Conservation (phyloP, 179 eudicot species). For the Actinidia polygama region DNA sequence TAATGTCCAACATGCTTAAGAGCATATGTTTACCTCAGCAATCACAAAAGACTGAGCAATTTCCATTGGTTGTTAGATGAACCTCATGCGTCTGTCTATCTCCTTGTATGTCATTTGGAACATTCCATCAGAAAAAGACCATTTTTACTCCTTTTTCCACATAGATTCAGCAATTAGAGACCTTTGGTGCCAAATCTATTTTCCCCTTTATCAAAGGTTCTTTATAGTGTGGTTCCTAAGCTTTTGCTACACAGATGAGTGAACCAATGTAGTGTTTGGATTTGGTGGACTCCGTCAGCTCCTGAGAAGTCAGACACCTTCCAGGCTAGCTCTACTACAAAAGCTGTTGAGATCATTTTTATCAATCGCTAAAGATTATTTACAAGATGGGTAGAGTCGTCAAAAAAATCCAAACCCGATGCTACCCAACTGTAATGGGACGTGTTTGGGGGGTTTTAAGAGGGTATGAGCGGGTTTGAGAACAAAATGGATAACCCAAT, state of each 20-base stretch:
- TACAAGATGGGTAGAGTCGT: too few species aligned
- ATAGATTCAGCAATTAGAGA: background rate
- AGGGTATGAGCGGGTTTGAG: too few species aligned
- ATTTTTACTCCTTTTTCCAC: background rate
- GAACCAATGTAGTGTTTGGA: slow-evolving; percentile 11
- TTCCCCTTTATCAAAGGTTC: slow-evolving; percentile 20
- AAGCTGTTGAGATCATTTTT: background rate
- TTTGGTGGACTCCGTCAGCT: background rate
- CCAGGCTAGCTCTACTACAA: background rate
- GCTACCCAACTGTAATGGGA: too few species aligned
- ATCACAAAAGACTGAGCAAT: background rate
- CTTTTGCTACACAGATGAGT: background rate
- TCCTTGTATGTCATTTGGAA: slow-evolving; percentile 32
- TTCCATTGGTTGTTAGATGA: slow-evolving; percentile 10
- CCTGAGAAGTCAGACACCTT: background rate
- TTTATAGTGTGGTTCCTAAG: background rate
- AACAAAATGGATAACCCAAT: too few species aligned
- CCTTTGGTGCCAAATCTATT: slow-evolving; percentile 5
- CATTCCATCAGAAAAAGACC: slow-evolving; percentile 19
- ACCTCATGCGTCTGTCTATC: slow-evolving; percentile 4
- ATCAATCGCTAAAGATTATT: too few species aligned
- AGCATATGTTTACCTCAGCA: slow-evolving; percentile 13
- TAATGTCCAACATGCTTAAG: background rate
- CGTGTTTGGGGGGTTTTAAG: too few species aligned
- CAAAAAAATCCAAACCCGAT: too few species aligned